Percentiles rank a stretch among this genome's conserved stretches.
Evolutionary conservation across 371 early-diverging fungal genomes (phyloP).

Genomic region (Rhizopus arrhizus): DNA sequence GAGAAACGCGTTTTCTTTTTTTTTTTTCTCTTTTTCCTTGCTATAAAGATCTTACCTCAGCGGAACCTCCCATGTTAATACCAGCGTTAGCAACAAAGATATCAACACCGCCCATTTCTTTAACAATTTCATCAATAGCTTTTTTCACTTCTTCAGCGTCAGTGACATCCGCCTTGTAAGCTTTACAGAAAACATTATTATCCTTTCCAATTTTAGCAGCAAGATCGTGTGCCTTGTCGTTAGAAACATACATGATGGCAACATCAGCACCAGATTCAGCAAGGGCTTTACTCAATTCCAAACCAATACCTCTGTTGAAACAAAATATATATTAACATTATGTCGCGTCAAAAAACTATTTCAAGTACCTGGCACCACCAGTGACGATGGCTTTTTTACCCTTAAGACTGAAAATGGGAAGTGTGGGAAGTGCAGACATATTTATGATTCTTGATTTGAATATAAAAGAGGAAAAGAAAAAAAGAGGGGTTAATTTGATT

Average conservation of each 20-base stretch:
- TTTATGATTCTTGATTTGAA: not conserved
- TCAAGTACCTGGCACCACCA: constrained; percentile 47
- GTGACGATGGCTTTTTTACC: constrained; percentile 50
- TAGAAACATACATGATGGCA: constrained; percentile 53
- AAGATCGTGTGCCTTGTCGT: constrained; percentile 39
- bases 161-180: constrained; percentile 47
- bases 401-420: constrained; percentile 46
- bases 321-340: not conserved
- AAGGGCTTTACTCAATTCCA: constrained; percentile 49
- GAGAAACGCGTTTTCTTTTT: not conserved
- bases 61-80: constrained; percentile 34
- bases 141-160: constrained; percentile 33
- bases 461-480: not conserved
- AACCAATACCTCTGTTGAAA: constrained; percentile 42
- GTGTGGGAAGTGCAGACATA: constrained; percentile 18
- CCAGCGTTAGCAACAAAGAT: constrained; percentile 57
- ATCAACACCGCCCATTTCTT: constrained; percentile 49
- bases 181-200: constrained; percentile 40
- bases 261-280: constrained; percentile 54
- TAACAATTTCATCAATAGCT: constrained; percentile 41
- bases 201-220: constrained; percentile 44
- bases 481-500: not conserved
- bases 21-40: not conserved
- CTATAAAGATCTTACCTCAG: constrained; percentile 33
- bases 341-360: not conserved